These are phyloP conservation scores for Saksenaea oblongispora DNA, from an alignment of 371 early-diverging fungal genomes.

Conservation along the genomic window DNA sequence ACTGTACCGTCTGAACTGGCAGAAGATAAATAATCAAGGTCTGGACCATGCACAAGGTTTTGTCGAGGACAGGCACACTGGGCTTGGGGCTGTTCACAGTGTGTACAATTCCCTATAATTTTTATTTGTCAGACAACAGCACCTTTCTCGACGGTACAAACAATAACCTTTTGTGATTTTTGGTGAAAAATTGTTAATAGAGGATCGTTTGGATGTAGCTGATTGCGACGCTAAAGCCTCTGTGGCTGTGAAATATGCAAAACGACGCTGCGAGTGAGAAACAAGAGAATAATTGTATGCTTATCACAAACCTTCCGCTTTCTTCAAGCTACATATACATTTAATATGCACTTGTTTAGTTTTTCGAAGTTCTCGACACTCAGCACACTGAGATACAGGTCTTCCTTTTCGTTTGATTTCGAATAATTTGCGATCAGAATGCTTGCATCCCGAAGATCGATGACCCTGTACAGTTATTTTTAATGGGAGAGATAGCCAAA, in stretches of 20 bases:
- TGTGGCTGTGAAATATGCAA: neutral
- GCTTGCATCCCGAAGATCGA: constrained; percentile 61
- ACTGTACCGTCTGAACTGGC: constrained; percentile 34
- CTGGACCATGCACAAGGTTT: neutral
- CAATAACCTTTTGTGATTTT: neutral
- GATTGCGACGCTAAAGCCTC: constrained; percentile 1
- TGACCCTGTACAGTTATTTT: too few relatives aligned
- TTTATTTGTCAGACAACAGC: neutral
- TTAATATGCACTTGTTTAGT: constrained; percentile 73
- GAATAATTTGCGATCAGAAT: constrained; percentile 62
- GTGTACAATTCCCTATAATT: constrained; percentile 13
- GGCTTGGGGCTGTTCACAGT: constrained; percentile 19
- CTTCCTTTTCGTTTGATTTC: constrained; percentile 78
- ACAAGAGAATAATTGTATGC: neutral
- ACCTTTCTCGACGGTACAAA: neutral
- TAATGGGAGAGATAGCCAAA: too few relatives aligned
- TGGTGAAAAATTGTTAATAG: too few relatives aligned
- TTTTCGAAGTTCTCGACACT: constrained; percentile 71
- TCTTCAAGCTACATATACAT: constrained; percentile 59
- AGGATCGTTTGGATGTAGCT: neutral
- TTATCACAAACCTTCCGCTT: constrained; percentile 8
- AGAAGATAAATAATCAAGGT: constrained; percentile 16
- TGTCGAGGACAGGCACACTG: constrained; percentile 23
- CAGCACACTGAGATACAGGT: constrained; percentile 75
- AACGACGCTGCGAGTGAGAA: too few relatives aligned